phyloP scores from a whole-genome alignment of 768 basidiomycete species.

The Pulveroboletus ravenelii region DNA sequence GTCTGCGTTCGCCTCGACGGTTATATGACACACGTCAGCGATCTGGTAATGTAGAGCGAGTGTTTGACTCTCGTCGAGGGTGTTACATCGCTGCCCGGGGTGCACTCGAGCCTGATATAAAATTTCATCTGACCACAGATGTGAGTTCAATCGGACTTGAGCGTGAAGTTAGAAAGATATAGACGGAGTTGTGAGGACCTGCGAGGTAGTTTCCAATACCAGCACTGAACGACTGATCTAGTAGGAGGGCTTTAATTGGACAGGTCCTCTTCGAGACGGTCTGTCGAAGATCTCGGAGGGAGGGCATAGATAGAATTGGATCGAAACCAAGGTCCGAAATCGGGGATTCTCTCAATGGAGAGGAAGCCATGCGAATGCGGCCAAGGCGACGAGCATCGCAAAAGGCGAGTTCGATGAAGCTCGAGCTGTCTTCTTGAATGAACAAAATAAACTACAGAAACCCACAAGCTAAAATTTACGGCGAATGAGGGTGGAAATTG shows the following conservation, averaged over 20 bases:
- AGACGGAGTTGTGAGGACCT: slow-evolving; percentile 33
- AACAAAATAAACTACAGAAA: slow-evolving; percentile 56
- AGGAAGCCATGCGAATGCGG: slow-evolving; percentile 57
- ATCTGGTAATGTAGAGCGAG: slow-evolving; percentile 49
- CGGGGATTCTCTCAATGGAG: slow-evolving; percentile 60
- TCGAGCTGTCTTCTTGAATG: slow-evolving; percentile 36
- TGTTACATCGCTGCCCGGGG: slow-evolving; percentile 62
- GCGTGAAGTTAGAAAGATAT: background rate
- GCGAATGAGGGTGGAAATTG: background rate
- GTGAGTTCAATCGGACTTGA: background rate
- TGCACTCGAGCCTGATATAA: slow-evolving; percentile 71
- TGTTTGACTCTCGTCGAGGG: slow-evolving; percentile 47
- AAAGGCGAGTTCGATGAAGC: slow-evolving; percentile 56
- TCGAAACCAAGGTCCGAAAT: slow-evolving; percentile 74
- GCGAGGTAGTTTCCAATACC: slow-evolving; percentile 85
- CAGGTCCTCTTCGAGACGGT: slow-evolving; percentile 51
- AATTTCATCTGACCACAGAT: slow-evolving; percentile 50
- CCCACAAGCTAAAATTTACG: background rate
- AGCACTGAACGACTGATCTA: slow-evolving; percentile 77
- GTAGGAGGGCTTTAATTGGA: slow-evolving; percentile 69
- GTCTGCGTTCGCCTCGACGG: slow-evolving; percentile 70
- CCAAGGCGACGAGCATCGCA: slow-evolving; percentile 68
- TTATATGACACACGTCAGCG: slow-evolving; percentile 49
- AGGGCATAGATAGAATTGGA: slow-evolving; percentile 66
- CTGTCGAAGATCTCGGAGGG: slow-evolving; percentile 45